phyloP scores from a whole-genome alignment of 2,329 filamentous ascomycete species.

The Paraphaeosphaeria sporulosa region DNA sequence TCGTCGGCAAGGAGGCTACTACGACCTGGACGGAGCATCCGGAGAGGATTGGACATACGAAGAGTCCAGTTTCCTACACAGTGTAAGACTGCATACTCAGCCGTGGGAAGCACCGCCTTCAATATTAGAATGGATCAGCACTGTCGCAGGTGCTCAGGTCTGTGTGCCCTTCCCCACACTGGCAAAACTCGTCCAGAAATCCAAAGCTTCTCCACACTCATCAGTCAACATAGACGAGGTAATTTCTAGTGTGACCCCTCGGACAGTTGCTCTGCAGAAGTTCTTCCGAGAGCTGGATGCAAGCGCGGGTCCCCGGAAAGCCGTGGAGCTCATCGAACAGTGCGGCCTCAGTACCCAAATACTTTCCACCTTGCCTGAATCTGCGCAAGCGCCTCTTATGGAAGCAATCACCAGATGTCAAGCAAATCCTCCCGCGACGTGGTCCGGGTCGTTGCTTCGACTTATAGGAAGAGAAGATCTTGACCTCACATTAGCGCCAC shows the following conservation, averaged over 20 bases:
- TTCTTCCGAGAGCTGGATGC: slow-evolving; percentile 65
- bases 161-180: slow-evolving; percentile 48
- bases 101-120: slow-evolving; percentile 61
- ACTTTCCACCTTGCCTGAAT: slow-evolving; percentile 85
- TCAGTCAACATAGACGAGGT: slow-evolving; percentile 47
- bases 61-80: slow-evolving; percentile 50
- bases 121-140: slow-evolving; percentile 61
- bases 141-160: slow-evolving; percentile 37
- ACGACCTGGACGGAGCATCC: slow-evolving; percentile 66
- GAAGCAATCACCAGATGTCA: slow-evolving; percentile 88
- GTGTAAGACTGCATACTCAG: slow-evolving; percentile 35
- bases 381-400: slow-evolving; percentile 79
- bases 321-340: slow-evolving; percentile 76
- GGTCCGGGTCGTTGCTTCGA: slow-evolving; percentile 74
- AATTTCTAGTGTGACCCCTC: slow-evolving; percentile 43
- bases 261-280: slow-evolving; percentile 73
- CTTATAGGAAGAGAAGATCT: slow-evolving; percentile 85
- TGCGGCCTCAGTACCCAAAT: slow-evolving; percentile 72
- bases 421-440: slow-evolving; percentile 78
- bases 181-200: slow-evolving; percentile 46
- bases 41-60: slow-evolving; percentile 65
- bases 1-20: slow-evolving; percentile 61
- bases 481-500: slow-evolving; percentile 49
- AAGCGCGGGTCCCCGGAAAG: slow-evolving; percentile 58
- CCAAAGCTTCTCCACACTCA: slow-evolving; percentile 47